phyloP scores from a whole-genome alignment of 352 stramenopile genomes.

The Globisporangium cystogenes region DNA sequence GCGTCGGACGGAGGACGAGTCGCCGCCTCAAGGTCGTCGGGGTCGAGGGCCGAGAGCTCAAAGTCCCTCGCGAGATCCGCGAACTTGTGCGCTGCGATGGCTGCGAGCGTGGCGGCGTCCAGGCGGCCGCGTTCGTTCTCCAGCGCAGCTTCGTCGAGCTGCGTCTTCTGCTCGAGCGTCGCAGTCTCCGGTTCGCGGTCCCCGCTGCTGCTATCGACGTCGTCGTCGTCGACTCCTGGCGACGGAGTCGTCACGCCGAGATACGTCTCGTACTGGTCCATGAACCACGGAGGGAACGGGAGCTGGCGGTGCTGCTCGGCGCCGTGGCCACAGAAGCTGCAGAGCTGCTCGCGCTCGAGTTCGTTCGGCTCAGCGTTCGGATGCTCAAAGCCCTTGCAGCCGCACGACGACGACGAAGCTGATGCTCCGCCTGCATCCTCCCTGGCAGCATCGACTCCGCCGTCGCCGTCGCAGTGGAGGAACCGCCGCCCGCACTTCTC shows the following conservation, averaged over 20 bases:
- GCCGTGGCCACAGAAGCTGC: slow-evolving; percentile 46
- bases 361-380: background rate
- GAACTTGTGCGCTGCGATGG: slow-evolving; percentile 10
- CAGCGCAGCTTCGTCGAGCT: slow-evolving; percentile 8
- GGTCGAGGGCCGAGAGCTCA: background rate
- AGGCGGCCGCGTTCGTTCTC: slow-evolving; percentile 18
- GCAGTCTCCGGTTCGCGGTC: too few species aligned
- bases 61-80: background rate
- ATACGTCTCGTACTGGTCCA: slow-evolving; percentile 70
- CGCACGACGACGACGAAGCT: slow-evolving; percentile 14
- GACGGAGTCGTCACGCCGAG: background rate
- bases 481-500: slow-evolving; percentile 33
- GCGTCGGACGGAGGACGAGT: too few species aligned
- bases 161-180: too few species aligned
- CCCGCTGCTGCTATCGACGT: too few species aligned
- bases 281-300: slow-evolving; percentile 61
- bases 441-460: slow-evolving; percentile 10
- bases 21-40: too few species aligned
- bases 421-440: too few species aligned
- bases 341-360: slow-evolving; percentile 4
- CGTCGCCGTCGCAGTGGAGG: slow-evolving; percentile 37
- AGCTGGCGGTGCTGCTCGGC: slow-evolving; percentile 21
- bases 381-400: slow-evolving; percentile 58
- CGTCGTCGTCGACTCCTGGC: background rate
- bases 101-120: slow-evolving; percentile 2